Conservation (phyloP, 2,329 filamentous ascomycete species). For the Fusarium globosum region DNA sequence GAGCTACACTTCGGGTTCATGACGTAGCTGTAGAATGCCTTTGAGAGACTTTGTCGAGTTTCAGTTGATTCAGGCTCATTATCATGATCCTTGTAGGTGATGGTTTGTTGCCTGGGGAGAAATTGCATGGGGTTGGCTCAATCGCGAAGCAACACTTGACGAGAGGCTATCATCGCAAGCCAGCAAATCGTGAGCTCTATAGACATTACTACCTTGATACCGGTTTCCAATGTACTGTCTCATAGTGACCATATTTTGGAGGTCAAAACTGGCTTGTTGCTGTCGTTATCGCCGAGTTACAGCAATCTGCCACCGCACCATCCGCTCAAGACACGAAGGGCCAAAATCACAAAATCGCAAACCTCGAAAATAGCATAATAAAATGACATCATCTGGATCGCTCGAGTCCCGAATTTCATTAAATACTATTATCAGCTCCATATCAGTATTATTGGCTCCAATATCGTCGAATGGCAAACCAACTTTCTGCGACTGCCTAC, state of each 20-base stretch:
- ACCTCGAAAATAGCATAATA: background rate
- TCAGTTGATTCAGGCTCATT: accelerated
- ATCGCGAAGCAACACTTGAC: background rate
- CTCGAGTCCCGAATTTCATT: accelerated
- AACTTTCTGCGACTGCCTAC: background rate
- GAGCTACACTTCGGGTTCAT: background rate
- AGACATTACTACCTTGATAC: accelerated
- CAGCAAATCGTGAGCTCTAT: no score
- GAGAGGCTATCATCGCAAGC: background rate
- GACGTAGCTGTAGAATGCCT: background rate
- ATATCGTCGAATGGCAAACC: background rate
- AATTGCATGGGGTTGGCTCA: background rate
- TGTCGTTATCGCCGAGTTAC: background rate
- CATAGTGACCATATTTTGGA: accelerated
- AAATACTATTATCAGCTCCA: accelerated
- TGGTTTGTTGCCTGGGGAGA: background rate
- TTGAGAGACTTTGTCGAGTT: accelerated
- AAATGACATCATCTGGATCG: accelerated
- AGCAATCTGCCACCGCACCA: background rate
- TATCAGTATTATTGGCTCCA: background rate
- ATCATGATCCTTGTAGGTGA: no score
- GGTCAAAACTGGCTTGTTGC: background rate
- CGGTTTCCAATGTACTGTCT: accelerated
- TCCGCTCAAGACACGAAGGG: no score
- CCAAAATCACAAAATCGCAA: background rate